Evolutionary conservation across 176 grass and related monocot genomes (phyloP), one percentile per base, ranked within the genome.

Genomic region (Carex myosuroides): DNA sequence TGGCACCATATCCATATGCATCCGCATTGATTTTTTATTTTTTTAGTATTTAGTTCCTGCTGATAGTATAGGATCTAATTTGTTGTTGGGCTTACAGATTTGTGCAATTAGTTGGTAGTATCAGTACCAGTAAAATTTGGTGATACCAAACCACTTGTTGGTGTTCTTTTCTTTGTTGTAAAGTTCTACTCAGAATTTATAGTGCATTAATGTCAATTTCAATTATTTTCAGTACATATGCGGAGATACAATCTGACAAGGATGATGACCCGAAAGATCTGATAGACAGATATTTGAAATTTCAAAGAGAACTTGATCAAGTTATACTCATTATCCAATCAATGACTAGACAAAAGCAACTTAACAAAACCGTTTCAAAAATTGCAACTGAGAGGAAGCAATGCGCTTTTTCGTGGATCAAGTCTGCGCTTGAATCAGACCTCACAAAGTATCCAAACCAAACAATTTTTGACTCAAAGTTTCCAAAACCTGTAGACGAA

Each of bases 231-330:
- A 95, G 95, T 68, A 84, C 75, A 59, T 93, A 93, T 80, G 89
- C 89, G 35, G 92, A 98, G 84, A 71, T 98, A 52, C 89, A 93
- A 79, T 86, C 88, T 60, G 89, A 93, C 82, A 98, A 92, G 60
- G 92, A 93, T 48, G 85, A 88, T 2, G 91, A 93, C 22, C 92
- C 92, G 0, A 94, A 89, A 82, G 73, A 89, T 60, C n/a, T 93
- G 32, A 87, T 95, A 14, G 83, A 90, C 41, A 85, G 91, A 64
- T 98, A 93, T 83, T 83, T 98, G 83, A 81, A 85, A 8, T 95
- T 98, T 84, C 90, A 87, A 12, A 85, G 85, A 24, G 82, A 95
- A 29, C 85, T 98, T 2, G 91, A 92, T 30, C 88, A 81, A 17
- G 86, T 89, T 2, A 92, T 90, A 33, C 88, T 86, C 66, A 79